These are phyloP conservation scores for Blumeria hordei DNA, from an alignment of 2,329 filamentous ascomycete species.

Conservation along the genomic window DNA sequence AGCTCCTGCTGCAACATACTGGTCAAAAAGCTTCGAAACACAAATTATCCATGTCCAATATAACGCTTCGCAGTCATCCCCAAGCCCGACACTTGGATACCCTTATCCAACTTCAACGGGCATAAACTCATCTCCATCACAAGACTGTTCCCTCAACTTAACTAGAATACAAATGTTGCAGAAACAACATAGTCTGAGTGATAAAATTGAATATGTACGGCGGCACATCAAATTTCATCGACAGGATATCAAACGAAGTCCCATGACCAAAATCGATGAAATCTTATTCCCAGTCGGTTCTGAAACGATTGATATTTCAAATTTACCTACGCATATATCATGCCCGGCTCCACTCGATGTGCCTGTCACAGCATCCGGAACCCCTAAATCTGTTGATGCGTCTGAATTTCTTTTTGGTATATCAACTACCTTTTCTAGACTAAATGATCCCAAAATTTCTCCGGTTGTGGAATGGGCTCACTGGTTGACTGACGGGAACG, in stretches of 20 bases:
- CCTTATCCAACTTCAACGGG: background rate
- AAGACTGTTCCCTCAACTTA: constrained; percentile 24
- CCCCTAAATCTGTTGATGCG: constrained; percentile 25
- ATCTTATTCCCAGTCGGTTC: constrained; percentile 22
- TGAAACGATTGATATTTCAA: constrained; percentile 23
- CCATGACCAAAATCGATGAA: constrained; percentile 25
- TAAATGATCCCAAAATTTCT: constrained; percentile 25
- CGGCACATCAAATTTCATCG: constrained; percentile 28
- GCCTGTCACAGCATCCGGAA: constrained; percentile 25
- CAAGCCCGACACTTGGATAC: background rate
- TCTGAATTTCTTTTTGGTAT: constrained; percentile 35
- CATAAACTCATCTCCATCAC: background rate
- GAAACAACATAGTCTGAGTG: constrained; percentile 22
- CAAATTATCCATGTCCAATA: constrained; percentile 3
- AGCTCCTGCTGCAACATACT: constrained; percentile 3
- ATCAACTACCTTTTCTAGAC: constrained; percentile 30
- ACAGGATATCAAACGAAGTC: constrained; percentile 23
- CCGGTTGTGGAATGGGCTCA: constrained; percentile 34
- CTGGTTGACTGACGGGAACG: constrained; percentile 32
- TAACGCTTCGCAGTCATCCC: constrained; percentile 2
- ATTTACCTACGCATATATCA: constrained; percentile 17
- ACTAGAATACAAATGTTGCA: constrained; percentile 22
- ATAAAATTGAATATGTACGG: constrained; percentile 30
- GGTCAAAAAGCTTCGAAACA: constrained; percentile 3
- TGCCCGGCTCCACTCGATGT: constrained; percentile 27